phyloP scores from a whole-genome alignment of 2,329 filamentous ascomycete genomes.

The Pseudopithomyces chartarum region DNA sequence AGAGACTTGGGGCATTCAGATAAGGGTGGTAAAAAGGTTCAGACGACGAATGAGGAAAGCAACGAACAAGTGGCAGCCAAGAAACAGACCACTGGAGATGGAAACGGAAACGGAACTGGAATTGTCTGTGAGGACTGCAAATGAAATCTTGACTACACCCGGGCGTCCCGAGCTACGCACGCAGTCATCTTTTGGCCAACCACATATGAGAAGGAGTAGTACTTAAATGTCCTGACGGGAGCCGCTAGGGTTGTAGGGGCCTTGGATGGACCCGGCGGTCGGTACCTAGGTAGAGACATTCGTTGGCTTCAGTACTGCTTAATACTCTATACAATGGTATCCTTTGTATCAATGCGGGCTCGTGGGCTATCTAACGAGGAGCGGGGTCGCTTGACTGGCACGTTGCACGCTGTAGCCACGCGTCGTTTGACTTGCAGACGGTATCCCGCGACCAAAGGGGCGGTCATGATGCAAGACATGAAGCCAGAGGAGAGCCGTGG shows the following conservation, averaged over 20 bases:
- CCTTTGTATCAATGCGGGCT: too few species aligned
- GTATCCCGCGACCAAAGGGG: too few species aligned
- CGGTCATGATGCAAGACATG: too few species aligned
- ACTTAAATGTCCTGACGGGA: too few species aligned
- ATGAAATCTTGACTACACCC: slow-evolving; percentile 14
- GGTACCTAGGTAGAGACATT: too few species aligned
- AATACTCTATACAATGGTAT: too few species aligned
- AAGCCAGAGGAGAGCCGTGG: too few species aligned
- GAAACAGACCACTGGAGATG: slow-evolving; percentile 9
- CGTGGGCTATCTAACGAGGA: background rate
- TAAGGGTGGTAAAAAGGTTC: slow-evolving; percentile 44
- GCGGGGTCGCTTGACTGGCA: background rate
- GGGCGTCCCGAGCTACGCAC: background rate
- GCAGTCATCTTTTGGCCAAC: background rate
- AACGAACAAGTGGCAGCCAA: background rate
- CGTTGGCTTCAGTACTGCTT: too few species aligned
- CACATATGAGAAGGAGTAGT: background rate
- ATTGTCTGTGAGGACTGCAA: slow-evolving; percentile 45
- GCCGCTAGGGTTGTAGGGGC: too few species aligned
- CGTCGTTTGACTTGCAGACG: too few species aligned
- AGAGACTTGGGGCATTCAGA: slow-evolving; percentile 77
- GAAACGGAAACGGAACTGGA: slow-evolving; percentile 41
- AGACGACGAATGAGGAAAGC: slow-evolving; percentile 18
- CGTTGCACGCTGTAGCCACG: too few species aligned
- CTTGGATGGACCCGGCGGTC: too few species aligned